Evolutionary conservation across 148 eudicot genomes (phyloP).

Genomic region (Agrostemma githago): DNA sequence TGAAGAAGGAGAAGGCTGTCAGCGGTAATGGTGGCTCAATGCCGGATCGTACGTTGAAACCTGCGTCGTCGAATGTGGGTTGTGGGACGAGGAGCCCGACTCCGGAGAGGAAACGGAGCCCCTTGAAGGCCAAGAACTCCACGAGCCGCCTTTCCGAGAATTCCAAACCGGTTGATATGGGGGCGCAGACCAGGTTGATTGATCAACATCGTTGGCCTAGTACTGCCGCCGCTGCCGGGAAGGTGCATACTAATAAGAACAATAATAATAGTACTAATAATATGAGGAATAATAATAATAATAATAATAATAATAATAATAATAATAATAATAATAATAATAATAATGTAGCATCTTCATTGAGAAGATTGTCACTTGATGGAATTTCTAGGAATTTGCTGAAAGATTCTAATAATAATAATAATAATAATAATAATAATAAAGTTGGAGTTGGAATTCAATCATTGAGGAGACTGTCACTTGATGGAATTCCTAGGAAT

Average conservation of each 20-base stretch:
- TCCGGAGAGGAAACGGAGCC: slow-evolving; percentile 84
- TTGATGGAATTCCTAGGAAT: slow-evolving; percentile 51
- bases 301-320: slow-evolving; percentile 42
- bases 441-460: slow-evolving; percentile 29
- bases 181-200: slow-evolving; percentile 44
- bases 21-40: slow-evolving; percentile 35
- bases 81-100: slow-evolving; percentile 52
- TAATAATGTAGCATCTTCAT: slow-evolving; percentile 31
- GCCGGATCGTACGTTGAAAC: slow-evolving; percentile 64
- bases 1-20: slow-evolving; percentile 67
- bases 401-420: slow-evolving; percentile 47
- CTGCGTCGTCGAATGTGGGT: slow-evolving; percentile 54
- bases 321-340: slow-evolving; percentile 55
- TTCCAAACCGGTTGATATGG: slow-evolving; percentile 56
- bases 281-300: slow-evolving; percentile 48
- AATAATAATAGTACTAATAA: no score
- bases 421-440: slow-evolving; percentile 31
- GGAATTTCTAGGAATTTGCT: slow-evolving; percentile 45
- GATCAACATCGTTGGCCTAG: slow-evolving; percentile 92
- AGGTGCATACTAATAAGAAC: slow-evolving; percentile 41
- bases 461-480: slow-evolving; percentile 59
- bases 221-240: slow-evolving; percentile 53
- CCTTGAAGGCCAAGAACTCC: slow-evolving; percentile 62
- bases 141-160: slow-evolving; percentile 64
- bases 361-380: slow-evolving; percentile 65